These are phyloP conservation scores for Fusarium sp. DNA, from an alignment of 2,329 filamentous ascomycete genomes.

Conservation along the genomic window DNA sequence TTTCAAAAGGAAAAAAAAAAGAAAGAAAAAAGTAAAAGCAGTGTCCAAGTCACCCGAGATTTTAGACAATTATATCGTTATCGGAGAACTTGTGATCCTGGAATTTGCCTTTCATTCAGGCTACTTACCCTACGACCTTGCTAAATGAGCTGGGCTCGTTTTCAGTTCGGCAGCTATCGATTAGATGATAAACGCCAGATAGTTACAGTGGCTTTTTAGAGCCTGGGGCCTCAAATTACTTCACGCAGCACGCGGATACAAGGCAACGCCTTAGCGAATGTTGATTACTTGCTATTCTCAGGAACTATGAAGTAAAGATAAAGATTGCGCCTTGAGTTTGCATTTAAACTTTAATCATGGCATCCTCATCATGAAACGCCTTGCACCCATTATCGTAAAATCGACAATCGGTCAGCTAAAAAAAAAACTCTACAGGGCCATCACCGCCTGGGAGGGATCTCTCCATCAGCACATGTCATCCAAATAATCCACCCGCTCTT, in stretches of 20 bases:
- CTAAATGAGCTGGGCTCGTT: no score
- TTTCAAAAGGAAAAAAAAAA: no score
- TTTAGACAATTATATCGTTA: no score
- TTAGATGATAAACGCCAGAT: no score
- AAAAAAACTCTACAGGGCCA: neutral
- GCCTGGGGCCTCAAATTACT: no score
- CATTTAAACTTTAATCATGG: neutral
- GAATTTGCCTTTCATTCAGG: neutral
- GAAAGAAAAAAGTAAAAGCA: no score
- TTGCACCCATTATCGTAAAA: neutral
- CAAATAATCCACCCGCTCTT: neutral
- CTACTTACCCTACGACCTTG: neutral
- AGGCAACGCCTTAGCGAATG: neutral
- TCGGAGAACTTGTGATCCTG: neutral
- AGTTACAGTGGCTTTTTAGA: no score
- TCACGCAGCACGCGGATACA: neutral
- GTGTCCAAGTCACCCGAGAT: no score
- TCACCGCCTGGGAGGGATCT: neutral
- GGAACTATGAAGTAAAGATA: neutral
- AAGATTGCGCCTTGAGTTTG: rapidly evolving
- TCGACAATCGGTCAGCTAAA: neutral
- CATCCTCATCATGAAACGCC: neutral
- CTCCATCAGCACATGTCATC: neutral
- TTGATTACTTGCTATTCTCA: no score
- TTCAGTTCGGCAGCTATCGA: no score